A percentile compares a stretch with the other conserved stretches of the same genome.
These are phyloP conservation scores for Byssothecium circinans DNA, from an alignment of 2,329 filamentous ascomycete genomes.

Conservation along the genomic window DNA sequence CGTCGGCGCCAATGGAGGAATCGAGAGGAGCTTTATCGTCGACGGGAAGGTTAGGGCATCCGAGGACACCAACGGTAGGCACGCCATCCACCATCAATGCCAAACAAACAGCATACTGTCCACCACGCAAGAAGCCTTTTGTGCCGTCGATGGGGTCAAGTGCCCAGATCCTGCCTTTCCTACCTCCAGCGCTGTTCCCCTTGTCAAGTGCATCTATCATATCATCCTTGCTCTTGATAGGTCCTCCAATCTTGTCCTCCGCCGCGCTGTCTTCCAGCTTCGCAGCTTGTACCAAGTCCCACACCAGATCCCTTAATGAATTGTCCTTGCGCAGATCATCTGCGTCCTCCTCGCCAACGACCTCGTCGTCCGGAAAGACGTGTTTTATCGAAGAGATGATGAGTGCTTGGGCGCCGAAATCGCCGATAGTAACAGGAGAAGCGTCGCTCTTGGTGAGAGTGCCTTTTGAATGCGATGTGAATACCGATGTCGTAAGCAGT, in stretches of 20 bases:
- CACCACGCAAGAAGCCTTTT: slow-evolving; percentile 93
- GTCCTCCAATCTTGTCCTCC: slow-evolving; percentile 69
- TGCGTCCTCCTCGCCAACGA: slow-evolving; percentile 95
- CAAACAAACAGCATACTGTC: slow-evolving; percentile 95
- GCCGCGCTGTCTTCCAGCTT: slow-evolving; percentile 67
- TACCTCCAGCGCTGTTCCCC: slow-evolving; percentile 69
- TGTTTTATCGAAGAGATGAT: slow-evolving; percentile 88
- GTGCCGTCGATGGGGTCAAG: slow-evolving; percentile 98
- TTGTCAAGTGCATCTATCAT: slow-evolving; percentile 63
- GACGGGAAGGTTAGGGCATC: slow-evolving; percentile 91
- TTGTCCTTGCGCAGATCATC: slow-evolving; percentile 73
- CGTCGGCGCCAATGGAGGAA: slow-evolving; percentile 71
- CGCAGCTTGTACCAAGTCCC: slow-evolving; percentile 75
- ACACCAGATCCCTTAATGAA: slow-evolving; percentile 73
- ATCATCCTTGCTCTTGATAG: slow-evolving; percentile 65
- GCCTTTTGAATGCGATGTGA: slow-evolving; percentile 88
- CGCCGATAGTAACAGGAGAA: slow-evolving; percentile 94
- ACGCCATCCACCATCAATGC: slow-evolving; percentile 90
- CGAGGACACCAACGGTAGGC: slow-evolving; percentile 91
- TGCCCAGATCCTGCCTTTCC: slow-evolving; percentile 83
- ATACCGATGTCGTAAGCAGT: slow-evolving; percentile 74
- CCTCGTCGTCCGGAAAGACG: slow-evolving; percentile 86
- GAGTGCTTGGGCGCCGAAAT: slow-evolving; percentile 95
- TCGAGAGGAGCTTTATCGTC: slow-evolving; percentile 74
- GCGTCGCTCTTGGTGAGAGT: slow-evolving; percentile 93